Evolutionary conservation across 352 stramenopile species (phyloP).

Genomic region (Globisporangium recalcitrans): DNA sequence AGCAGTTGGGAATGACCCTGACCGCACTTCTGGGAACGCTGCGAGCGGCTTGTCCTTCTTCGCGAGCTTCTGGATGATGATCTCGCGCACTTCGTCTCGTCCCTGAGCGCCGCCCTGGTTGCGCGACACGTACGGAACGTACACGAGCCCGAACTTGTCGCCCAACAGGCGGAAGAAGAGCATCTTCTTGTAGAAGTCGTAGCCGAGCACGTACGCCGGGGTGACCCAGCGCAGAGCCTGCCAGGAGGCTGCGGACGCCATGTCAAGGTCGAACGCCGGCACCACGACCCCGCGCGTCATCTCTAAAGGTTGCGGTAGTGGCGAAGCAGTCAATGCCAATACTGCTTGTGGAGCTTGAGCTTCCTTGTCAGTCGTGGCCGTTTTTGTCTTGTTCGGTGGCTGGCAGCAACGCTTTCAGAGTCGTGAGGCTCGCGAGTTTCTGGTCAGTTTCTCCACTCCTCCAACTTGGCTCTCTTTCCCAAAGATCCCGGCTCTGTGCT

Average conservation of each 20-base stretch:
- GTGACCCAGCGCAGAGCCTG: slow-evolving; percentile 27
- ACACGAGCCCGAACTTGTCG: slow-evolving; percentile 59
- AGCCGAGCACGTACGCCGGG: slow-evolving; percentile 55
- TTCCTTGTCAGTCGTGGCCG: not conserved
- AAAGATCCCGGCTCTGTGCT: too few relatives aligned
- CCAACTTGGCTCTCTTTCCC: too few relatives aligned
- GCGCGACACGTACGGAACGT: slow-evolving; percentile 62
- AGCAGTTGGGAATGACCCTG: slow-evolving; percentile 26
- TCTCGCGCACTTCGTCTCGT: slow-evolving; percentile 48
- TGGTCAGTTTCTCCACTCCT: too few relatives aligned
- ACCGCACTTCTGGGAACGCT: slow-evolving; percentile 64
- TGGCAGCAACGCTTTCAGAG: too few relatives aligned
- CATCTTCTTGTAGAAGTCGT: slow-evolving; percentile 85
- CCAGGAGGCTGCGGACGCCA: slow-evolving; percentile 20
- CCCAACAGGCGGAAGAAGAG: slow-evolving; percentile 59
- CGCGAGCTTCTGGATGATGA: slow-evolving; percentile 54
- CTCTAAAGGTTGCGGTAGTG: not conserved
- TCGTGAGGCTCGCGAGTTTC: too few relatives aligned
- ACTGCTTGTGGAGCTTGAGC: not conserved
- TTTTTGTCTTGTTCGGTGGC: too few relatives aligned
- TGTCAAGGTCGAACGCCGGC: slow-evolving; percentile 24
- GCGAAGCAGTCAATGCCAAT: not conserved
- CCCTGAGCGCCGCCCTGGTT: slow-evolving; percentile 43
- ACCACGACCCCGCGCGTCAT: slow-evolving; percentile 12
- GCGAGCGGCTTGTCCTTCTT: slow-evolving; percentile 46